Percentiles rank a stretch among this genome's conserved stretches.
These are phyloP conservation scores for Aspergillus heteromorphus DNA, from an alignment of 495 filamentous ascomycete genomes.

Conservation along the genomic window DNA sequence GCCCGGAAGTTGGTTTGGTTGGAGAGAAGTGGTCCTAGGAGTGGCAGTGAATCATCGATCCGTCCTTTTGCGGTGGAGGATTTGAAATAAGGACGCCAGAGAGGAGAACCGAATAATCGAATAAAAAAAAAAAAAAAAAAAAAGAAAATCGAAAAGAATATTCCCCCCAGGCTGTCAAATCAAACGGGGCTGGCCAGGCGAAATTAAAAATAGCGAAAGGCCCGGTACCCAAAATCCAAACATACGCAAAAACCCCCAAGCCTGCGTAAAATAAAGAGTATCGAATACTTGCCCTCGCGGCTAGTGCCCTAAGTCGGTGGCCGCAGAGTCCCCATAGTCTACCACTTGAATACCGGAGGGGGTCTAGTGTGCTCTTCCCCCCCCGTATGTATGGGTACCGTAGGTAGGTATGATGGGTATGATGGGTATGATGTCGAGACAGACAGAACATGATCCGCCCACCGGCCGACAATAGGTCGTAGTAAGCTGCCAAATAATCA, in stretches of 20 bases:
- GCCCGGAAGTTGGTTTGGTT: neutral
- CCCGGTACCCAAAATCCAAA: neutral
- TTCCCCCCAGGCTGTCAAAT: neutral
- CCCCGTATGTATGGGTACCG: too few species aligned
- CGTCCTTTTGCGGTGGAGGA: neutral
- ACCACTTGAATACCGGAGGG: too few species aligned
- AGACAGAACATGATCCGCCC: too few species aligned
- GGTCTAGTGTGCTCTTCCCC: too few species aligned
- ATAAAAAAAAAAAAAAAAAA: neutral
- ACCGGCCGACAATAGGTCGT: too few species aligned
- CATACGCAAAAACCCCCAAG: constrained; percentile 1
- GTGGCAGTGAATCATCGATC: constrained; percentile 7
- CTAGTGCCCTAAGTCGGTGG: neutral
- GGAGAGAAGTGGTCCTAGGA: neutral
- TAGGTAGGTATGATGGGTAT: too few species aligned
- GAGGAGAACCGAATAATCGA: neutral
- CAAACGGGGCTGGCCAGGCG: neutral
- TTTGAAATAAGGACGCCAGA: neutral
- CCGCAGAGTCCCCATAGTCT: neutral
- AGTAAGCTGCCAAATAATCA: constrained; percentile 13
- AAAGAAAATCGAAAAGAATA: constrained; percentile 3
- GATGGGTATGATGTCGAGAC: too few species aligned
- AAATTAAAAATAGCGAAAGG: constrained; percentile 3
- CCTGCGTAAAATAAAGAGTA: neutral
- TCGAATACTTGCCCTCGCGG: neutral